A percentile compares a stretch with the other conserved stretches of the same genome.
Evolutionary conservation across 2,329 filamentous ascomycete species (phyloP).

Genomic region (Parastagonospora nodorum): DNA sequence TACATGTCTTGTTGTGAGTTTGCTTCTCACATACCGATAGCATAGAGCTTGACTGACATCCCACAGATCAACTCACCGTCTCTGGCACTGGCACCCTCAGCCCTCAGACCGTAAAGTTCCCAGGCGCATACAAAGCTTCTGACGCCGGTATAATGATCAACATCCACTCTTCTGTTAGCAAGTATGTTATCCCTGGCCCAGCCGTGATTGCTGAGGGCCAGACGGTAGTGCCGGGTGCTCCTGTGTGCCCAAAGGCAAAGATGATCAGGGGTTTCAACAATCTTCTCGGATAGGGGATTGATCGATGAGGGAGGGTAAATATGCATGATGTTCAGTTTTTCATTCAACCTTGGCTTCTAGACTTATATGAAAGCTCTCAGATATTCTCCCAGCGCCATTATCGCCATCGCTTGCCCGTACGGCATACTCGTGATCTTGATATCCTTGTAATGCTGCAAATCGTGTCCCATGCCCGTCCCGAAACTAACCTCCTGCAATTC

Average conservation of each 20-base stretch:
- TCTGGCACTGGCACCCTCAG: constrained; percentile 19
- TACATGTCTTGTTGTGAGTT: constrained; percentile 41
- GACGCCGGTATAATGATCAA: constrained; percentile 36
- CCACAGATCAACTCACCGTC: constrained; percentile 32
- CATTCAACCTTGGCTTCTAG: too few relatives aligned
- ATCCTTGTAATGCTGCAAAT: constrained; percentile 76
- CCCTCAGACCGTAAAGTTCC: constrained; percentile 30
- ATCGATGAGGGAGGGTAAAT: too few relatives aligned
- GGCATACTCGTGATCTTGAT: constrained; percentile 81
- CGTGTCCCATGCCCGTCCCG: constrained; percentile 76
- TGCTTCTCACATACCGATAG: constrained; percentile 14
- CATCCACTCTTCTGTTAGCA: constrained; percentile 26
- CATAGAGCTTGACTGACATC: constrained; percentile 26
- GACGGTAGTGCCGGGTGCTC: constrained; percentile 12
- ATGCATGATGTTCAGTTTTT: too few relatives aligned
- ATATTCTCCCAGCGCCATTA: constrained; percentile 79
- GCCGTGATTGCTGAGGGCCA: constrained; percentile 23
- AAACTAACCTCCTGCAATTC: constrained; percentile 78
- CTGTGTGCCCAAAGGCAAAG: constrained; percentile 21
- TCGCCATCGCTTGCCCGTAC: constrained; percentile 83
- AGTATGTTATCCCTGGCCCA: constrained; percentile 56
- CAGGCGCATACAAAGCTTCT: constrained; percentile 27
- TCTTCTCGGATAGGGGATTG: constrained; percentile 7
- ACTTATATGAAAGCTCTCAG: constrained; percentile 62
- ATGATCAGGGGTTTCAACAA: constrained; percentile 17